phyloP scores from a whole-genome alignment of 805 yeast genomes.

The Naumovozyma castellii region DNA sequence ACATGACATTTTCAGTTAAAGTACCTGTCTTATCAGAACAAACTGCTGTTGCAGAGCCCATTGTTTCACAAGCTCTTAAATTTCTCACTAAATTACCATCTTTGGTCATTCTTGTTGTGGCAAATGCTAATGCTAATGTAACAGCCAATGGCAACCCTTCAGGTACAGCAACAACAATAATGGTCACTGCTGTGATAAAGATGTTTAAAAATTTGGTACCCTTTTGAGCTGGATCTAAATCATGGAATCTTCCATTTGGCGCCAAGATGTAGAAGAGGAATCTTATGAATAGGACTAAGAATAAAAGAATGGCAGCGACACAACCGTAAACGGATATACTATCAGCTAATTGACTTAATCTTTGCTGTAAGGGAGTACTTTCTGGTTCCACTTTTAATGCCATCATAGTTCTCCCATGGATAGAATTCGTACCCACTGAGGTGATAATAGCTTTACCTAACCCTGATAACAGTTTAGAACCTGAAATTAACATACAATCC shows the following conservation, averaged over 20 bases:
- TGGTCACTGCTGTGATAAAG: slow-evolving; percentile 81
- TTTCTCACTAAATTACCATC: slow-evolving; percentile 95
- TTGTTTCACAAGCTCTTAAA: slow-evolving; percentile 87
- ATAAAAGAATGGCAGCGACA: slow-evolving; percentile 72
- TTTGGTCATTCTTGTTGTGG: slow-evolving; percentile 95
- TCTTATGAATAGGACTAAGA: slow-evolving; percentile 67
- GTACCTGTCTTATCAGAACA: slow-evolving; percentile 99
- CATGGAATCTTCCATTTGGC: slow-evolving; percentile 33
- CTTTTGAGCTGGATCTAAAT: slow-evolving; percentile 54
- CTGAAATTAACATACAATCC: slow-evolving; percentile 86
- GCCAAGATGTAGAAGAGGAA: slow-evolving; percentile 53
- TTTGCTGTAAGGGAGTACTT: slow-evolving; percentile 78
- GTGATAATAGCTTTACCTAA: slow-evolving; percentile 79
- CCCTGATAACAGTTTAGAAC: slow-evolving; percentile 81
- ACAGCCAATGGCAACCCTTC: slow-evolving; percentile 98
- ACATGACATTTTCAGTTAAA: slow-evolving; percentile 87
- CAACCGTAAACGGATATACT: slow-evolving; percentile 94
- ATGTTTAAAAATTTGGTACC: slow-evolving; percentile 79
- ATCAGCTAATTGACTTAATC: slow-evolving; percentile 75
- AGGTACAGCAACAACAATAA: slow-evolving; percentile 97
- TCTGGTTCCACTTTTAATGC: slow-evolving; percentile 69
- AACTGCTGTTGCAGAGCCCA: slow-evolving; percentile 97
- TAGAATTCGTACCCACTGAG: slow-evolving; percentile 81
- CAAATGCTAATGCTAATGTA: slow-evolving; percentile 92
- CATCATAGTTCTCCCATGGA: slow-evolving; percentile 86